A percentile compares a stretch with the other conserved stretches of the same genome.
Evolutionary conservation across 495 filamentous ascomycete species (phyloP).

Genomic region (Umbilicaria muhlenbergii): DNA sequence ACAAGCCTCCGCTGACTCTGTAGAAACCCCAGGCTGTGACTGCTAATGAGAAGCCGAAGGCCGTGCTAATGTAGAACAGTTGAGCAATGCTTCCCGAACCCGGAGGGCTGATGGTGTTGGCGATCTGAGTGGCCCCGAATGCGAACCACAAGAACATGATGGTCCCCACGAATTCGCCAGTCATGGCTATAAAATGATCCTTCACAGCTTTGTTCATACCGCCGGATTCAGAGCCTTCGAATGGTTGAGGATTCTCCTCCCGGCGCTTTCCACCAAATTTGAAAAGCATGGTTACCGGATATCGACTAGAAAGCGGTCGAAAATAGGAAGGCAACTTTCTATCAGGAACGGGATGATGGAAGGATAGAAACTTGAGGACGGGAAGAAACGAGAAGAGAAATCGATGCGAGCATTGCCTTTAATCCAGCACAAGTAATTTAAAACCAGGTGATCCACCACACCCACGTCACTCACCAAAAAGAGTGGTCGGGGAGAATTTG

Average conservation of each 20-base stretch:
- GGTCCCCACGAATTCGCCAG: conserved; percentile 30
- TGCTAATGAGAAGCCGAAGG: conserved; percentile 59
- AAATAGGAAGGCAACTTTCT: no score
- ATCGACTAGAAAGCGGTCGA: no score
- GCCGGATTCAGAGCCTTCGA: conserved; percentile 9
- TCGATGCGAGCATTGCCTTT: no score
- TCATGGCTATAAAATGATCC: conserved; percentile 8
- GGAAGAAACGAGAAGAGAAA: no score
- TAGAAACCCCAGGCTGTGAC: conserved; percentile 84
- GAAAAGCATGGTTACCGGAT: no score
- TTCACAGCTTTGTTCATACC: conserved; percentile 1
- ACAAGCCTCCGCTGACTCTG: conserved; percentile 61
- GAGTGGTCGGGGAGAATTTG: no score
- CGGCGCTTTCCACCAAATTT: no score
- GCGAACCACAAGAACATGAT: conserved; percentile 35
- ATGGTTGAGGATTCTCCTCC: conserved; percentile 1
- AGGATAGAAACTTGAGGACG: no score
- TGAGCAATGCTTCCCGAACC: conserved; percentile 5
- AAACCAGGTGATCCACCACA: no score
- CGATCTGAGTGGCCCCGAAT: conserved; percentile 55
- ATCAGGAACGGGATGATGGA: no score
- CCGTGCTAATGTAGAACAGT: conserved; percentile 54
- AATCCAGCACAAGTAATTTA: no score
- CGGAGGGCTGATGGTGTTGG: conserved; percentile 26
- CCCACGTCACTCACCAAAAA: no score